Conservation (phyloP, 2,329 filamentous ascomycete genomes). For the Knufia petricola region DNA sequence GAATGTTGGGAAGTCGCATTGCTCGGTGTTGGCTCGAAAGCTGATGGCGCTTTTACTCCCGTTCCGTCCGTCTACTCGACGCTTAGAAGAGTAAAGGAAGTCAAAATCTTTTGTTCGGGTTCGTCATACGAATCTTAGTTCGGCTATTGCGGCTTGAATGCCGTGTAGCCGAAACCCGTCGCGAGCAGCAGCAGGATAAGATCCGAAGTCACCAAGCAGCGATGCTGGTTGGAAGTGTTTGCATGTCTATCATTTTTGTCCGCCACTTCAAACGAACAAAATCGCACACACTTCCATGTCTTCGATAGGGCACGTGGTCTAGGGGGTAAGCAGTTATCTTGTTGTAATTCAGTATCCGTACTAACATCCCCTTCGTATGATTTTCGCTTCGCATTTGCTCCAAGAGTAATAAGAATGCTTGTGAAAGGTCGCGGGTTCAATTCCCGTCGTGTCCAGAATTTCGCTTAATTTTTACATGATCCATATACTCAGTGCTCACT, state of each 20-base stretch:
- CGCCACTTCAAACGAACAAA: too few species aligned
- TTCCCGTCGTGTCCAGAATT: conserved; percentile 28
- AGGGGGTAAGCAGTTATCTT: conserved; percentile 20
- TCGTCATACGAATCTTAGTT: too few species aligned
- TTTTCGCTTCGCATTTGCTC: conserved; percentile 30
- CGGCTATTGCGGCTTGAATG: not conserved
- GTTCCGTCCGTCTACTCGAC: too few species aligned
- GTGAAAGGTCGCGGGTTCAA: conserved; percentile 35
- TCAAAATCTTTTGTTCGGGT: too few species aligned
- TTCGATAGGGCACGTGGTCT: conserved; percentile 27
- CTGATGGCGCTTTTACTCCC: too few species aligned
- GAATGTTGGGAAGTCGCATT: too few species aligned
- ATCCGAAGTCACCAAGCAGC: not conserved
- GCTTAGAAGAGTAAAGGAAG: too few species aligned
- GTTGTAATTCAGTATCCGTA: not conserved
- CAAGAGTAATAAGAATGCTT: conserved; percentile 14
- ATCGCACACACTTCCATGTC: conserved; percentile 7
- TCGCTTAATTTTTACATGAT: too few species aligned
- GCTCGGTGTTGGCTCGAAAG: too few species aligned
- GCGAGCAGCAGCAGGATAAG: not conserved
- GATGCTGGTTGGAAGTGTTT: not conserved
- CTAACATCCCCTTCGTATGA: conserved; percentile 17
- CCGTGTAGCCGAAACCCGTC: not conserved
- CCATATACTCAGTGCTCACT: too few species aligned
- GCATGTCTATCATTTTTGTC: not conserved